These are phyloP conservation scores for Penicillium samsonianum DNA, from an alignment of 495 filamentous ascomycete genomes.

Conservation along the genomic window DNA sequence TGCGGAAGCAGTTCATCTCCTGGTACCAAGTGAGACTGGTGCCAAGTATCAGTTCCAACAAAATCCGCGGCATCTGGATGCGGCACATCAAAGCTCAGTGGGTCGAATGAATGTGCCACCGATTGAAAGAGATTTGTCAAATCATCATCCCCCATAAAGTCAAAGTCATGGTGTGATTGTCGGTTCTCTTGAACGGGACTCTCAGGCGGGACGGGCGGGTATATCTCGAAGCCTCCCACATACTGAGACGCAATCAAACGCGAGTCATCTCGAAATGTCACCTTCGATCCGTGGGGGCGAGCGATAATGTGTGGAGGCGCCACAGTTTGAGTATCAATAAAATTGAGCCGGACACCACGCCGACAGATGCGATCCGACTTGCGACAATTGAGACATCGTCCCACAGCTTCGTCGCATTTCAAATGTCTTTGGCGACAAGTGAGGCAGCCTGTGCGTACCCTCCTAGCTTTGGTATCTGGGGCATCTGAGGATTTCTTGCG, in stretches of 20 bases:
- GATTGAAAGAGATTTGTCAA: slow-evolving; percentile 31
- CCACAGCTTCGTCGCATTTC: slow-evolving; percentile 81
- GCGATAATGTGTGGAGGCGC: slow-evolving; percentile 63
- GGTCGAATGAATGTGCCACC: slow-evolving; percentile 31
- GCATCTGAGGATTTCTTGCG: slow-evolving; percentile 30
- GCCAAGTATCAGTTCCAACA: slow-evolving; percentile 25
- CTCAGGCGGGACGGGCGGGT: slow-evolving; percentile 56
- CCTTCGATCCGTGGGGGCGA: slow-evolving; percentile 65
- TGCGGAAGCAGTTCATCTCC: slow-evolving; percentile 34
- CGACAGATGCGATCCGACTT: slow-evolving; percentile 87
- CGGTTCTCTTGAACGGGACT: slow-evolving; percentile 36
- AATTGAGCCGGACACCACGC: slow-evolving; percentile 86
- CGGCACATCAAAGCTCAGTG: slow-evolving; percentile 20
- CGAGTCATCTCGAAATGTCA: slow-evolving; percentile 86
- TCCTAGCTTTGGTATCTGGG: slow-evolving; percentile 56
- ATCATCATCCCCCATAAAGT: slow-evolving; percentile 30
- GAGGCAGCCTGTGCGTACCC: slow-evolving; percentile 75
- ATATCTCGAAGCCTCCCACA: slow-evolving; percentile 74
- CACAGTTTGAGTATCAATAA: slow-evolving; percentile 80
- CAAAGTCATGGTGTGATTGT: slow-evolving; percentile 40
- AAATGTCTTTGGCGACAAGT: slow-evolving; percentile 77
- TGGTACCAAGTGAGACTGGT: slow-evolving; percentile 26
- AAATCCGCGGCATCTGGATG: slow-evolving; percentile 22
- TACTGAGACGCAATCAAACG: slow-evolving; percentile 91
- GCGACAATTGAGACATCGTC: slow-evolving; percentile 81